These are phyloP conservation scores for Saccharomyces cerevisiae DNA, from an alignment of 805 yeast species.

Conservation along the genomic window DNA sequence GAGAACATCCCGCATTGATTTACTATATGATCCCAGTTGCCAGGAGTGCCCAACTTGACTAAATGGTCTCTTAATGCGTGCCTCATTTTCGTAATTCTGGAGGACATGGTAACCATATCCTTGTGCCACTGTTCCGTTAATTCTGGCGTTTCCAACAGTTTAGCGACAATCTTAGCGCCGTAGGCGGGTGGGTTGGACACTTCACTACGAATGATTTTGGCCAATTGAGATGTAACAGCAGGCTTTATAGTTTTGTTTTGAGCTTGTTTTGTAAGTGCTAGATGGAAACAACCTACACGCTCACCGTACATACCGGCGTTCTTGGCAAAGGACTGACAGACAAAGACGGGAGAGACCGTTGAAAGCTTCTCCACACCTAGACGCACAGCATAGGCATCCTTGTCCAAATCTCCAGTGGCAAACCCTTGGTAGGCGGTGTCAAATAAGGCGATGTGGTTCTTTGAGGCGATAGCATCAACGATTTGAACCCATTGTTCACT, in stretches of 20 bases:
- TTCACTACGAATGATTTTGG: slow-evolving; percentile 70
- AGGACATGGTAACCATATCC: slow-evolving; percentile 81
- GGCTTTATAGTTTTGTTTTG: slow-evolving; percentile 31
- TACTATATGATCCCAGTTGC: slow-evolving; percentile 86
- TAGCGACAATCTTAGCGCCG: slow-evolving; percentile 85
- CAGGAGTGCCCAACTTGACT: slow-evolving; percentile 65
- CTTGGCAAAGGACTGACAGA: slow-evolving; percentile 94
- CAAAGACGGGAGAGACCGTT: slow-evolving; percentile 49
- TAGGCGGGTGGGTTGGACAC: slow-evolving; percentile 91
- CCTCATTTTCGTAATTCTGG: slow-evolving; percentile 78
- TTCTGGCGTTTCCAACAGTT: slow-evolving; percentile 58
- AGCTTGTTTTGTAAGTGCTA: slow-evolving; percentile 43
- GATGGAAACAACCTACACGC: slow-evolving; percentile 88
- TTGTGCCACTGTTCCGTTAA: slow-evolving; percentile 72
- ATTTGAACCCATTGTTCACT: slow-evolving; percentile 71
- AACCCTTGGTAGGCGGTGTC: slow-evolving; percentile 98
- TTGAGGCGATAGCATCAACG: slow-evolving; percentile 48
- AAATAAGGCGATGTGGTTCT: slow-evolving; percentile 70
- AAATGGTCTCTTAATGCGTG: slow-evolving; percentile 52
- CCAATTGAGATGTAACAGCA: slow-evolving; percentile 69
- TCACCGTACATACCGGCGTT: slow-evolving; percentile 97
- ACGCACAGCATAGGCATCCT: slow-evolving; percentile 73
- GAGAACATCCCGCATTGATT: slow-evolving; percentile 95
- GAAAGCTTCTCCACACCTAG: slow-evolving; percentile 44
- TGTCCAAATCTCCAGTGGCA: slow-evolving; percentile 77